Percentiles rank a stretch among this genome's conserved stretches.
These are phyloP conservation scores for Talaromyces amestolkiae DNA, from an alignment of 2,329 filamentous ascomycete genomes.

Conservation along the genomic window DNA sequence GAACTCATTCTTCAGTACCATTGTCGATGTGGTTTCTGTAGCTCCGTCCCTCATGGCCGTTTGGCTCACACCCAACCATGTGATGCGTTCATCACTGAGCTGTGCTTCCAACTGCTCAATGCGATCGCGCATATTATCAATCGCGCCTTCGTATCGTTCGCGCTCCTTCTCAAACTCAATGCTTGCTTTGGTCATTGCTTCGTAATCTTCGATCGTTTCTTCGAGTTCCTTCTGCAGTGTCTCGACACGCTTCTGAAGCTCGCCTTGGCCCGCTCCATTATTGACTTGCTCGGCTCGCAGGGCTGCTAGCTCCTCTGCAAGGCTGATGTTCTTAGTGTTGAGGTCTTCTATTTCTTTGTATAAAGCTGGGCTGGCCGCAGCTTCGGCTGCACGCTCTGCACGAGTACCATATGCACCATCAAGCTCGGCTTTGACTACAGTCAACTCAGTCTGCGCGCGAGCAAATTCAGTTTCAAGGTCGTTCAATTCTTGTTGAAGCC, in stretches of 20 bases:
- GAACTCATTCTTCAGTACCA: conserved; percentile 70
- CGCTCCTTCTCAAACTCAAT: conserved; percentile 71
- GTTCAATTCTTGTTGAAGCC: conserved; percentile 50
- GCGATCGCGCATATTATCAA: conserved; percentile 64
- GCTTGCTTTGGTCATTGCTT: conserved; percentile 66
- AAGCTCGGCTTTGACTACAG: conserved; percentile 86
- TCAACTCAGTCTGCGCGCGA: conserved; percentile 71
- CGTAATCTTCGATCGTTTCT: conserved; percentile 68
- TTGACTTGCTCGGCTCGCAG: conserved; percentile 37
- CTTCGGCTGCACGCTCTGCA: conserved; percentile 66
- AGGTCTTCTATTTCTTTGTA: conserved; percentile 61
- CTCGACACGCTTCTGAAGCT: conserved; percentile 49
- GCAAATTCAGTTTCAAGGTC: conserved; percentile 63
- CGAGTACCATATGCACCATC: conserved; percentile 89
- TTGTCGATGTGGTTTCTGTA: conserved; percentile 62
- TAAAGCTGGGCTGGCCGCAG: conserved; percentile 56
- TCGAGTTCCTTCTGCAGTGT: conserved; percentile 63
- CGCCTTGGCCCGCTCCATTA: conserved; percentile 29
- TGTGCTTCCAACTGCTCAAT: conserved; percentile 63
- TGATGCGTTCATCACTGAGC: conserved; percentile 65
- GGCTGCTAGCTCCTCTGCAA: conserved; percentile 49
- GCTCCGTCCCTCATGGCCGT: conserved; percentile 40
- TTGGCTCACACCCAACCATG: conserved; percentile 61
- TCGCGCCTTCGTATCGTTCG: conserved; percentile 60
- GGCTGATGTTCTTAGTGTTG: conserved; percentile 46